Base-by-base conservation (phyloP, 108 stramenopile species). In the Mayamaea pseudoterrestris region DNA sequence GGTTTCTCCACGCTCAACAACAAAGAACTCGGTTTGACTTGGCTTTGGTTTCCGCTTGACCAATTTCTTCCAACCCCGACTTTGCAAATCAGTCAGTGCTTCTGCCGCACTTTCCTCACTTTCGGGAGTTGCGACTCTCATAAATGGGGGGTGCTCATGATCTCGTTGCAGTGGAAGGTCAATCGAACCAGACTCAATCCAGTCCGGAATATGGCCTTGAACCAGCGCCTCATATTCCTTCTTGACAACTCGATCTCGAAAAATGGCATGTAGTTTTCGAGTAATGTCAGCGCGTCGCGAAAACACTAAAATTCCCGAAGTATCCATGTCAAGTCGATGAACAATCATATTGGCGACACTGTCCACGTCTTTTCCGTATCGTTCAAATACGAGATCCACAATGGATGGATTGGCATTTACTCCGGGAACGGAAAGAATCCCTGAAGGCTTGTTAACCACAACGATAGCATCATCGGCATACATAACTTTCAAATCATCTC, bases 311-410 rank as follows among this genome's bases (percentile, higher is more conserved):
- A 90, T 37, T 11, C 88, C 88, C 25, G 66, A 68, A 0, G 88
- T 90, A 61, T 85, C 88, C 83, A 90, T 85, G 39, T 82, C 88
- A 29, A 90, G 61, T 40, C 88, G 72, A 60, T 90, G 88, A 22
- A 78, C 72, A 41, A 85, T 74, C 80, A 82, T 80, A 28, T 48
- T n/a, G 16, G 41, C 53, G 8, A 41, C 16, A n/a, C 14, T 13
- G 11, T 45, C 13, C 43, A 51, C 42, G 35, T 37, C 30, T 17
- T 26, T 52, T 20, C 35, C 53, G 46, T 35, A 77, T 28, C 36
- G 18, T n/a, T 85, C 74, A 41, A 60, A 59, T 0, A 85, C 60
- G 36, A 83, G 22, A 46, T 67, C 60, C 29, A 83, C 45, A 31
- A 83, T 23, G 27, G 59, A 71, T 35, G 60, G 58, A 47, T 80